Evolutionary conservation across 306 rosid genomes (phyloP).

Genomic region (Trifolium dubium): DNA sequence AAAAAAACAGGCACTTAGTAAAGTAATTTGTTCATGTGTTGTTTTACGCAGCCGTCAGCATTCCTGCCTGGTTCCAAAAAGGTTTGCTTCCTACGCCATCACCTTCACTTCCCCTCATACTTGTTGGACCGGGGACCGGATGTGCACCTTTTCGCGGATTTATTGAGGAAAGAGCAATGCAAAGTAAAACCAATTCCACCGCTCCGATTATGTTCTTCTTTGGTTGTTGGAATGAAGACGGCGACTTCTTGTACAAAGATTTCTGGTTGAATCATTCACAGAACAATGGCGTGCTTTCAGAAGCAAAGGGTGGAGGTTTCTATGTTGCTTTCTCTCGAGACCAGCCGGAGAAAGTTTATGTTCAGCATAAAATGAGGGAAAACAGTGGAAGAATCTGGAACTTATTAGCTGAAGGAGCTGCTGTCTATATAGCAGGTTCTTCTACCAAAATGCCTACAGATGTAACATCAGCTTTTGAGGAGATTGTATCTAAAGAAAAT

Average conservation of each 20-base stretch:
- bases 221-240: conserved; percentile 77
- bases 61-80: conserved; percentile 83
- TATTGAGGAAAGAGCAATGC: conserved; percentile 81
- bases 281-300: conserved; percentile 70
- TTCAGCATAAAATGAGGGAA: conserved; percentile 86
- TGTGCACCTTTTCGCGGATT: conserved; percentile 92
- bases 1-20: background rate
- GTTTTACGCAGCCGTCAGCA: conserved; percentile 52
- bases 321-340: conserved; percentile 89
- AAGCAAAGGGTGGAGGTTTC: conserved; percentile 82
- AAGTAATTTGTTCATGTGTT: conserved; percentile 19
- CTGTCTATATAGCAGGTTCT: conserved; percentile 87
- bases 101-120: conserved; percentile 82
- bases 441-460: conserved; percentile 94
- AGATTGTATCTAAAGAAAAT: conserved; percentile 67
- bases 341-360: conserved; percentile 82
- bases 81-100: conserved; percentile 82
- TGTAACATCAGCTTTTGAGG: conserved; percentile 79
- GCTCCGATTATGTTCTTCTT: conserved; percentile 84
- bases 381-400: conserved; percentile 71
- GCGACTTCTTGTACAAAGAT: conserved; percentile 76
- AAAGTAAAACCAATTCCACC: conserved; percentile 53
- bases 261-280: conserved; percentile 74
- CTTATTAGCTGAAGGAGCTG: conserved; percentile 71
- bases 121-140: conserved; percentile 94